Evolutionary conservation across 2,329 filamentous ascomycete species (phyloP), one percentile per base, ranked within the genome.

Genomic region (Apiospora malaysiana): DNA sequence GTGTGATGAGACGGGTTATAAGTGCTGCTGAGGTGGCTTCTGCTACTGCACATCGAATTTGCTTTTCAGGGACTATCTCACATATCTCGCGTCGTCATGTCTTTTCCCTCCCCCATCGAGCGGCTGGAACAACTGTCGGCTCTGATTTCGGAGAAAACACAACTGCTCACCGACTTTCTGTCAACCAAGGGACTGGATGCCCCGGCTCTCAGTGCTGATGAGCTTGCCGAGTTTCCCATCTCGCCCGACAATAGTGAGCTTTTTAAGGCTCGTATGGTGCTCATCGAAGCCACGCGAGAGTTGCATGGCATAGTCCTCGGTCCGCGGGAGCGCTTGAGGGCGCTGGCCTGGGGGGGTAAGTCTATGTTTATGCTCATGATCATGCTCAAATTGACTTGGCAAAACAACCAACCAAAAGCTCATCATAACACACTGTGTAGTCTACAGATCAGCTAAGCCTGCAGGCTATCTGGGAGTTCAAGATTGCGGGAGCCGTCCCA

Each of bases 1-100:
- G 56, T 63, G 56, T 63, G 56, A 63, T 63, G 56, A 40, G 56
- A 63, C 56, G 56, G 21, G 56, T 63, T 63, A 63, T 63, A 40
- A 63, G 56, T 63, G 56, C 56, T n/a, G 27, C 32, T 32, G 40
- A 32, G 18, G 56, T 63, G 56, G 56, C 56, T 63, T 63, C 32
- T 63, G 56, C 56, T 63, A 40, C 56, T 63, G 56, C 56, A 63
- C 10, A 23, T n/a, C 10, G 27, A 8, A 40, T 21, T 63, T 63
- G 56, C 56, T 63, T 63, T 63, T 63, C 56, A 40, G 56, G 56
- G 56, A 40, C 23, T 32, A 63, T 63, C 56, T 63, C 56, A 40
- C 56, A 18, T 63, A 40, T 40, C 32, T 40, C 32, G 32, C 32
- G 5, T 40, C 56, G 32, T 14, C 56, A 40, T 63, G 56, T 63